Evolutionary conservation across 2,329 filamentous ascomycete species (phyloP).

Genomic region (Colletotrichum tropicicola): DNA sequence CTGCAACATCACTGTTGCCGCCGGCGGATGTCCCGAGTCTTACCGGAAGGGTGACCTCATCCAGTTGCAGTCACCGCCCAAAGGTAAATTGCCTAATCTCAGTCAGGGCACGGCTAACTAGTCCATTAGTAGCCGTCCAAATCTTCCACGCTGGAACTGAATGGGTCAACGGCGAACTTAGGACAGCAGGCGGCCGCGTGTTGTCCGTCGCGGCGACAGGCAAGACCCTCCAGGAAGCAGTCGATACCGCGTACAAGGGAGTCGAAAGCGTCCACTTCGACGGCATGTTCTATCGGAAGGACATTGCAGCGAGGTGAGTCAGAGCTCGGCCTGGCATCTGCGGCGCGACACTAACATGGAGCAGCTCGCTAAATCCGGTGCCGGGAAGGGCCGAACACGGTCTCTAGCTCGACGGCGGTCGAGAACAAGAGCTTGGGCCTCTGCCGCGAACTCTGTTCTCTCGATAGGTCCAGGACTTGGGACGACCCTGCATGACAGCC

Average conservation of each 20-base stretch:
- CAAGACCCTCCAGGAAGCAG: constrained; percentile 79
- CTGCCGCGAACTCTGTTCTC: background rate
- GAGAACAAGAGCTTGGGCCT: background rate
- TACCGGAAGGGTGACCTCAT: constrained; percentile 81
- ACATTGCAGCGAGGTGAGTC: constrained; percentile 72
- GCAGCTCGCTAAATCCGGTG: background rate
- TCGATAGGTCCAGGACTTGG: background rate
- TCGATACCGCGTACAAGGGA: constrained; percentile 87
- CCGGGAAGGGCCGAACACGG: background rate
- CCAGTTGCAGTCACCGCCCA: constrained; percentile 46
- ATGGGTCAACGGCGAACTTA: constrained; percentile 68
- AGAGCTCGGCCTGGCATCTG: background rate
- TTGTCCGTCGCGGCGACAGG: constrained; percentile 88
- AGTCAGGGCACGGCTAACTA: background rate
- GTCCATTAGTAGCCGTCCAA: constrained; percentile 56
- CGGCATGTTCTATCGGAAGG: constrained; percentile 90
- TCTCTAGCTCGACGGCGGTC: background rate
- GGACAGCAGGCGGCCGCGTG: constrained; percentile 87
- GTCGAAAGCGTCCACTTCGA: constrained; percentile 84
- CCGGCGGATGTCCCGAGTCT: constrained; percentile 87
- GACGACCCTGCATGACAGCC: background rate
- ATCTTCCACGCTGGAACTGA: constrained; percentile 95
- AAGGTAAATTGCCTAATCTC: background rate
- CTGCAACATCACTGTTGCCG: constrained; percentile 92
- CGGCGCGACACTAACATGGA: background rate